These are phyloP conservation scores for Clavariopsis aquatica DNA, from an alignment of 495 filamentous ascomycete genomes.

Conservation along the genomic window DNA sequence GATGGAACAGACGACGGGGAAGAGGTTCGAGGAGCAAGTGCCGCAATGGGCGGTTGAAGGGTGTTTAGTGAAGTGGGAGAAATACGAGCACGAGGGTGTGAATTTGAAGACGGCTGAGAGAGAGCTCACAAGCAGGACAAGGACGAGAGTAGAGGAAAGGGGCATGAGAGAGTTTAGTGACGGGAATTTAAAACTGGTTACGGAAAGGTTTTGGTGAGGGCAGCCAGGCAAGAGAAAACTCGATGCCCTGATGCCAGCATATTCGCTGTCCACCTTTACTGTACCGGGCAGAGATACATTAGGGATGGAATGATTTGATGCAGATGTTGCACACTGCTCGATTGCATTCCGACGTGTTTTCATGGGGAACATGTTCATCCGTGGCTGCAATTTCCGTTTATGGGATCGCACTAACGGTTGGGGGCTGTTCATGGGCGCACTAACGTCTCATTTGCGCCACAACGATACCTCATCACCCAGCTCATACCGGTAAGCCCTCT, in stretches of 20 bases:
- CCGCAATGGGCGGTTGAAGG: conserved; percentile 32
- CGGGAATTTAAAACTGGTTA: conserved; percentile 11
- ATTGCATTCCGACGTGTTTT: too few relatives aligned
- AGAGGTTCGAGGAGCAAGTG: conserved; percentile 18
- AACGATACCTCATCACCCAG: too few relatives aligned
- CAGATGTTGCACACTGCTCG: too few relatives aligned
- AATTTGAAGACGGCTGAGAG: conserved; percentile 24
- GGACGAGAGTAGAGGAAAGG: conserved; percentile 18
- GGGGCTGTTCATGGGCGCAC: too few relatives aligned
- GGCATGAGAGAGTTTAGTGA: conserved; percentile 23
- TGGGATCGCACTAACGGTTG: too few relatives aligned
- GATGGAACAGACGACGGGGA: conserved; percentile 17
- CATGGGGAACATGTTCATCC: too few relatives aligned
- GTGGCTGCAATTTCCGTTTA: too few relatives aligned
- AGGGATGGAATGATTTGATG: too few relatives aligned
- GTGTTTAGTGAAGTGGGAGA: conserved; percentile 22
- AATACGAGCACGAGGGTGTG: conserved; percentile 24
- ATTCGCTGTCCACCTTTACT: too few relatives aligned
- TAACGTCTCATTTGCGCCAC: too few relatives aligned
- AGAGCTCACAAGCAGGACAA: conserved; percentile 15
- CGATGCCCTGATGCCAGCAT: neutral
- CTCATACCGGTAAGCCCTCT: too few relatives aligned
- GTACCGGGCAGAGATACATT: too few relatives aligned
- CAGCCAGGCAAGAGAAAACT: neutral
- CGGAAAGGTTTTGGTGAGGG: conserved; percentile 18